A percentile compares a stretch with the other conserved stretches of the same genome.
Conservation (phyloP, 176 grass and related monocot genomes). For the Hsuehochloa calcarea region DNA sequence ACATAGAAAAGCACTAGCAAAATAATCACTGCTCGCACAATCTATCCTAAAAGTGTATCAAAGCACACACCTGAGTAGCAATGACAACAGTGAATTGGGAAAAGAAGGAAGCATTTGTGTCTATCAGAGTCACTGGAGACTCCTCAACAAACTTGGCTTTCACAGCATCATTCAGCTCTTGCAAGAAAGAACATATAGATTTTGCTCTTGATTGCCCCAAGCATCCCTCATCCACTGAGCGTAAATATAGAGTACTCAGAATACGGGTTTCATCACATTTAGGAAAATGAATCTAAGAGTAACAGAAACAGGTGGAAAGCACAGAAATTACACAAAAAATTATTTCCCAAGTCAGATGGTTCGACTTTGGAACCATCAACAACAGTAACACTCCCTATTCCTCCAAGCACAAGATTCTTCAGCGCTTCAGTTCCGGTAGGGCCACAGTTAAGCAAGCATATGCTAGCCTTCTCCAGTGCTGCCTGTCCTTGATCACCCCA, state of each 20-base stretch:
- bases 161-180: slow-evolving; percentile 96
- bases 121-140: slow-evolving; percentile 60
- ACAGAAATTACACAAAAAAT: slow-evolving; percentile 72
- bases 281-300: background rate
- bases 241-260: slow-evolving; percentile 22
- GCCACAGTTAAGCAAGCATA: slow-evolving; percentile 91
- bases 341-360: slow-evolving; percentile 74
- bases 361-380: slow-evolving; percentile 87
- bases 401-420: slow-evolving; percentile 90
- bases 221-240: slow-evolving; percentile 76
- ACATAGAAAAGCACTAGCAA: background rate
- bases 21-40: slow-evolving; percentile 16
- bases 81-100: slow-evolving; percentile 77
- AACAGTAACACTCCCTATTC: slow-evolving; percentile 75
- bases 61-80: slow-evolving; percentile 70
- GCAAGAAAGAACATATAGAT: slow-evolving; percentile 80
- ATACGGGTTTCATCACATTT: slow-evolving; percentile 16
- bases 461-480: slow-evolving; percentile 78
- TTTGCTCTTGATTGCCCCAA: slow-evolving; percentile 88
- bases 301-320: background rate
- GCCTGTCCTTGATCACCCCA: slow-evolving; percentile 91
- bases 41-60: background rate
- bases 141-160: slow-evolving; percentile 98
- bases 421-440: slow-evolving; percentile 82
- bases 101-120: slow-evolving; percentile 80